These are phyloP conservation scores for Carex parvula DNA, from an alignment of 176 grass and related monocot species.

Conservation along the genomic window DNA sequence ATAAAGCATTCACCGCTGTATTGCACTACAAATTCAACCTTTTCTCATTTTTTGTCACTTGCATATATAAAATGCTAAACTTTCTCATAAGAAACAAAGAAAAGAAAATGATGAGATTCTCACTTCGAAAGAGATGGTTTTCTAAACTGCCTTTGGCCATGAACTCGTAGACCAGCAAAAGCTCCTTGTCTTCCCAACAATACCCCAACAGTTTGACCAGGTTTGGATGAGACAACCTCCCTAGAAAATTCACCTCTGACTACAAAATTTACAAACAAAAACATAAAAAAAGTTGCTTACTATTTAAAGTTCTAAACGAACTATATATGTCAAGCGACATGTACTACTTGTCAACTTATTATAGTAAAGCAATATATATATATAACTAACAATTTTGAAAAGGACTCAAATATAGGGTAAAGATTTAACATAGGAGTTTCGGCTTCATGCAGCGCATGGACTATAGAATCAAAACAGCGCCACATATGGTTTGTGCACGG, in stretches of 20 bases:
- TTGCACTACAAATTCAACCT: slow-evolving; percentile 22
- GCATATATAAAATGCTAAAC: neutral
- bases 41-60: slow-evolving; percentile 6
- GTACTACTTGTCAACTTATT: neutral
- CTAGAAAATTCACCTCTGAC: slow-evolving; percentile 95
- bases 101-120: slow-evolving; percentile 33
- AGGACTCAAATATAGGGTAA: neutral
- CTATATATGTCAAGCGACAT: too few species aligned
- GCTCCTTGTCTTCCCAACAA: slow-evolving; percentile 73
- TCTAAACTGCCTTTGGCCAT: slow-evolving; percentile 85
- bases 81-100: slow-evolving; percentile 23
- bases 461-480: too few species aligned
- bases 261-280: slow-evolving; percentile 29
- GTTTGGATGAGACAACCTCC: slow-evolving; percentile 79
- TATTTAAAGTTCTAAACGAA: too few species aligned
- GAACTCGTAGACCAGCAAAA: slow-evolving; percentile 79
- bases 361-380: neutral
- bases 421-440: too few species aligned
- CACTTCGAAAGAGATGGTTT: slow-evolving; percentile 91
- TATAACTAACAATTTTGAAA: neutral
- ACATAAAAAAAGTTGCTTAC: neutral
- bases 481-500: too few species aligned
- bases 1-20: slow-evolving; percentile 33
- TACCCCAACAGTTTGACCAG: slow-evolving; percentile 87
- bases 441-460: too few species aligned